Evolutionary conservation across 768 basidiomycete species (phyloP), one percentile per base, ranked within the genome.

Genomic region (Clitopilus passeckerianus): DNA sequence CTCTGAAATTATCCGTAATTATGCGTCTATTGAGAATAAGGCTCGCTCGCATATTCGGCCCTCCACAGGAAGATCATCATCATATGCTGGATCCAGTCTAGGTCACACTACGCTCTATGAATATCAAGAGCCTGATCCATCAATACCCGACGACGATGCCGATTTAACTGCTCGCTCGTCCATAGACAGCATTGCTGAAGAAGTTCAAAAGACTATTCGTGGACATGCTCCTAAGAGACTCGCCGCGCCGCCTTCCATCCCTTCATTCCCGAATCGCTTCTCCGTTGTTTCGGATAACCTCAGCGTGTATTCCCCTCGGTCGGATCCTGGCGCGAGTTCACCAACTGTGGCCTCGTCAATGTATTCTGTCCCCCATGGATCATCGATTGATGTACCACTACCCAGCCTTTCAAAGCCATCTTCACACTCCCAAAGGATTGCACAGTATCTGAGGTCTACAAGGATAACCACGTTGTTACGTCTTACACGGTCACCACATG

Each of bases 161-260:
- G 89, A 90, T 50, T 66, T 87, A 53, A 63, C 90, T 54, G 86
- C 88, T 41, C 84, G 89, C n/a, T 93, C 93, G 20, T 93, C 91
- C 16, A 83, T 93, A 62, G 93, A 95, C 70, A 93, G 91, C 60
- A 86, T 95, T 24, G 90, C 91, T 20, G 86, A 91, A 65, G 93
- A 95, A 77, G 85, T 91, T 33, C 82, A 80, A 59, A 83, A 75
- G 58, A 92, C 89, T 9, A 74, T 91, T 62, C 84, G 82, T 61
- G 83, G 80, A 54, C 86, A 91, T 69, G 74, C 67, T 65, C 62
- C 76, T 65, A 61, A 73, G 67, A 73, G 76, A 66, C 70, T 77
- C 53, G 20, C 46, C n/a, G 46, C 46, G 10, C 61, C 77, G 56
- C 63, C 72, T 41, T 61, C 71, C 52, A 68, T 66, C 34, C 69